Conservation (phyloP, 306 rosid species). For the apple (Malus domestica) region DNA sequence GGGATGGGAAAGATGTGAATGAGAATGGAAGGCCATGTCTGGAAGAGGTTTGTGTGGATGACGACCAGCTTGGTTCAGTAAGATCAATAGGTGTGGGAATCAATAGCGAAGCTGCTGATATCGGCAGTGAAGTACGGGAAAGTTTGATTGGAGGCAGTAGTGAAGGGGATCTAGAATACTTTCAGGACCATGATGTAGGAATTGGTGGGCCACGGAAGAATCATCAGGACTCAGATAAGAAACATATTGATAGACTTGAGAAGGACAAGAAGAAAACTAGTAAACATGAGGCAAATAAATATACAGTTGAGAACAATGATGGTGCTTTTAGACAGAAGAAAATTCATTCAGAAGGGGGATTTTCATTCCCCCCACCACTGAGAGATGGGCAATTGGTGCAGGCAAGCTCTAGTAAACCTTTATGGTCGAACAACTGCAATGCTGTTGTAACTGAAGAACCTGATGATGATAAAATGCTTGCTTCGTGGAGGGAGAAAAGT, state of each 20-base stretch:
- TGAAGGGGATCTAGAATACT: constrained; percentile 76
- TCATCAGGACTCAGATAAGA: constrained; percentile 44
- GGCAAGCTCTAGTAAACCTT: constrained; percentile 53
- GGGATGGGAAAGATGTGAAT: constrained; percentile 56
- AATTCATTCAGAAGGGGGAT: constrained; percentile 46
- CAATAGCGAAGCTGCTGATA: constrained; percentile 78
- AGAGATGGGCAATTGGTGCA: constrained; percentile 50
- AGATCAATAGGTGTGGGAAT: constrained; percentile 99
- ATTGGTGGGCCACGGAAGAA: constrained; percentile 43
- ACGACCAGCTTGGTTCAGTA: constrained; percentile 82
- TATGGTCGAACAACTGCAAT: constrained; percentile 53
- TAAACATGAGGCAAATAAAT: constrained; percentile 54
- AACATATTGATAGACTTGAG: constrained; percentile 35
- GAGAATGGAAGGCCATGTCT: constrained; percentile 51
- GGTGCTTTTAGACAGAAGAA: constrained; percentile 39
- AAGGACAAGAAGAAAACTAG: constrained; percentile 47
- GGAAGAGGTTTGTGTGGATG: constrained; percentile 69
- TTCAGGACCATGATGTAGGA: constrained; percentile 55
- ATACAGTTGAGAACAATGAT: constrained; percentile 46
- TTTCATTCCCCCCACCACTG: constrained; percentile 77
- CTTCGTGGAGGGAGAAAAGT: constrained; percentile 67
- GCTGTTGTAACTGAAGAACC: constrained; percentile 39
- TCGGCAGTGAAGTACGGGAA: constrained; percentile 87
- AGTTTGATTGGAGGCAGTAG: constrained; percentile 80
- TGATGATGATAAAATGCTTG: constrained; percentile 57